A percentile compares a stretch with the other conserved stretches of the same genome.
phyloP scores from a whole-genome alignment of 2,329 filamentous ascomycete species.

The Claviceps pazoutovae region DNA sequence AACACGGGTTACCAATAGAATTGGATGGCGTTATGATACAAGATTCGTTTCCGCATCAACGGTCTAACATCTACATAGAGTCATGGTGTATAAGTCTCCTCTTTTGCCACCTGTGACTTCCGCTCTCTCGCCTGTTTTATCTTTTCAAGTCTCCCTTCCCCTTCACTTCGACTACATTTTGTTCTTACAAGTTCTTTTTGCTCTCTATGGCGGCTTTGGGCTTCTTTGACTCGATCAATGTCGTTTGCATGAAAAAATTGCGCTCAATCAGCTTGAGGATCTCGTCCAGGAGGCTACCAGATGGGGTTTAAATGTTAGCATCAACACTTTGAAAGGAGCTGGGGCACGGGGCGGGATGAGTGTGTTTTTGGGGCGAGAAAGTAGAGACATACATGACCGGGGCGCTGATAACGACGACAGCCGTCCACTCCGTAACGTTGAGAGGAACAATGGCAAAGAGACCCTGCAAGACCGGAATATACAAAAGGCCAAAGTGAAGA shows the following conservation, averaged over 20 bases:
- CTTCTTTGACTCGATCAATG: conserved; percentile 19
- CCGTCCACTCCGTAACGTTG: conserved; percentile 79
- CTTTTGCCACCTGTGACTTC: not conserved
- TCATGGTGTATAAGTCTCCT: conserved; percentile 2
- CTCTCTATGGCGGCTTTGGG: conserved; percentile 25
- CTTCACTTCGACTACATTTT: conserved; percentile 4
- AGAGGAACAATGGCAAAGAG: conserved; percentile 87
- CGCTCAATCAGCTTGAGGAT: conserved; percentile 66
- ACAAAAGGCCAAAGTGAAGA: conserved; percentile 86
- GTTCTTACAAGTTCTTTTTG: conserved; percentile 40
- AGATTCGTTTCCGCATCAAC: conserved; percentile 11
- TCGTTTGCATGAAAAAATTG: conserved; percentile 45
- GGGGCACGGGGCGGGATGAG: not conserved
- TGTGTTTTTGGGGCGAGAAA: not conserved
- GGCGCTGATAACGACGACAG: conserved; percentile 73
- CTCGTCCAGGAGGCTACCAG: conserved; percentile 64
- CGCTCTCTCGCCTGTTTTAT: not conserved
- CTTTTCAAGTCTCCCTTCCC: not conserved
- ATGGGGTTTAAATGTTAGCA: conserved; percentile 11
- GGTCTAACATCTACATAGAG: conserved; percentile 16
- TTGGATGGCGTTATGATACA: conserved; percentile 9
- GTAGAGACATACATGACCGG: conserved; percentile 71
- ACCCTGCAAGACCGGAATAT: conserved; percentile 74
- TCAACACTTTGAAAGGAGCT: not conserved
- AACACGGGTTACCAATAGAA: not conserved